Base-by-base conservation (phyloP, 2,329 filamentous ascomycete genomes). In the Anthostomella pinea region DNA sequence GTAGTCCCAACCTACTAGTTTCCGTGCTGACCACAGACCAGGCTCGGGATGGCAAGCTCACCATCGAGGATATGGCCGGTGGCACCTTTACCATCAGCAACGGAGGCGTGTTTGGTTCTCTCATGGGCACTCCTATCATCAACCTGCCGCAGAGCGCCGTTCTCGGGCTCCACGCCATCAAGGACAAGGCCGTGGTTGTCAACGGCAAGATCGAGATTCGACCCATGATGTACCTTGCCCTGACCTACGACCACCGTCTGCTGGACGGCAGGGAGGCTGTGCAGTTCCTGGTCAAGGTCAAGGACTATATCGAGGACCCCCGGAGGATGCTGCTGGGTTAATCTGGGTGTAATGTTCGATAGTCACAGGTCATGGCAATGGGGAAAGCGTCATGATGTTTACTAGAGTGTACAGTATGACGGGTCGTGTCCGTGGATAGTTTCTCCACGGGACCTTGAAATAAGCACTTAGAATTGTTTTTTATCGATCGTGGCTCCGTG, bases 201-300 rank as follows among this genome's bases (percentile, higher is more conserved):
- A 89, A 97, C 58, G 93, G 93, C 58, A 94, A 96, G 72, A 75
- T 97, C 39, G 90, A 96, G 65, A 87, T 95, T 53, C 80, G 93
- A 51, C 93, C 93, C n/a, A 97, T 98, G 89, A 98, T 98, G 93
- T 97, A 95, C 66, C 79, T 98, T 48, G 93, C 93, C 26, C 76
- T 98, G 42, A 98, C 93, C 10, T 98, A 98, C 61, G 93, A 98
- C 64, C 93, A 98, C 70, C 86, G 93, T 60, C 79, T 98, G 32
- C 75, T 98, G 16, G 93, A 97, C 64, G 93, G 93, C 33, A 81
- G 91, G 61, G 91, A 97, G 70, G 93, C 91, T 30, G 89, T 95
- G 25, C 93, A 91, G 45, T 97, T 97, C 76, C 73, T 97, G 52
- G 85, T 97, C 44, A 95, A 95, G 79, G 74, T 98, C 58, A 97